Base-by-base conservation (phyloP, 2,329 filamentous ascomycete genomes). In the Aschersonia sp. region DNA sequence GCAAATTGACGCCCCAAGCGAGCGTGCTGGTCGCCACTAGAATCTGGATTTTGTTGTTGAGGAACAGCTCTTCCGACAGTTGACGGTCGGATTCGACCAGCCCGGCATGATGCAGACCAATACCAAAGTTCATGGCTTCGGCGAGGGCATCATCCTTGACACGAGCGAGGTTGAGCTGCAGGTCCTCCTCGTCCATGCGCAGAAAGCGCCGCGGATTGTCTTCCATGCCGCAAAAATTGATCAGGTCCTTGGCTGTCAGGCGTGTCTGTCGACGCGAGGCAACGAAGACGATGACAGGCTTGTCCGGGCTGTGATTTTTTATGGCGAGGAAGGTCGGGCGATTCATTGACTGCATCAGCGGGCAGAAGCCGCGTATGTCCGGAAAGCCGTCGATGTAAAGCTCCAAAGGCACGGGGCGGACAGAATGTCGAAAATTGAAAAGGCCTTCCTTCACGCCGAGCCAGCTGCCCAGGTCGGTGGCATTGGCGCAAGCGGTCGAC, bases 301-400 rank as follows among this genome's bases (percentile, higher is more conserved):
- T 97, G 47, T 89, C 83, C 0, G 94, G 92, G 42, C 89, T 96
- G 65, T 98, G 94, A 9, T 83, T 88, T 65, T 98, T 96, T 64
- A 98, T 92, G 0, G 92, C 92, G 32, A 97, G 70, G 66, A 97
- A 98, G 0, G 92, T 96, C 2, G 92, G 92, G 5, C 92, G 78
- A 60, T 98, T 98, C 92, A 98, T 98, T 0, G 89, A 94, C 66
- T 97, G 91, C 92, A 98, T 98, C 54, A 98, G 67, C 0, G 92
- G 89, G 58, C 91, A 97, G 69, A 98, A 98, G 0, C 92, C 92
- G 51, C 91, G 79, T 55, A 92, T 84, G 59, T 97, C 88, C 0
- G 92, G 89, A 61, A 98, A 98, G 0, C 92, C 94, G 61, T 98
- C 92, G 55, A 98, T 98, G 65, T 87, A 98, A 43, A 96, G 86